Evolutionary conservation across 2,329 filamentous ascomycete genomes (phyloP), one percentile per base, ranked within the genome.

Genomic region (Periconia macrospinosa): DNA sequence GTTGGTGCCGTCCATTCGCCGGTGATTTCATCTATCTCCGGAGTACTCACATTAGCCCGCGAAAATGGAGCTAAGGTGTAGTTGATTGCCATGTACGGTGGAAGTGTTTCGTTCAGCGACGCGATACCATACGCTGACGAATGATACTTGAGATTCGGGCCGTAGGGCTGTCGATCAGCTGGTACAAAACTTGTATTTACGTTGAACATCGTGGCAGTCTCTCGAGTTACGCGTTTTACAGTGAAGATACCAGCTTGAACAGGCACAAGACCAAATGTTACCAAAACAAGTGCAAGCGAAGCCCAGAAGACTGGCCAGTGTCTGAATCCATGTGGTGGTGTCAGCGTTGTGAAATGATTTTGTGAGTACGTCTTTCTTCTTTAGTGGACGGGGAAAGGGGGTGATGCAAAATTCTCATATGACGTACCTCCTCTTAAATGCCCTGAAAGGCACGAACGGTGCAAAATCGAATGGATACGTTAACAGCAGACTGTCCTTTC

Each of bases 181-280:
- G 76, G 59, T 0, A 72, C 52, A 23, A 69, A 68, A 0, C 33
- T 18, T 0, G 59, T 71, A 0, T 71, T 70, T 0, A 53, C 54
- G 0, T 41, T 40, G 48, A 74, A 74, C 0, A 57, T 7, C 0
- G 47, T 6, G 0, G 54, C 2, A 0, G 60, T 46, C 0, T 55
- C 63, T 1, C 69, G 63, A 0, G 44, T 60, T 0, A 82, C 63
- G 0, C 61, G 62, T 0, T 65, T 62, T 0, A 70, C 74, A 0
- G 80, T 56, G 6, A 86, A 80, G 0, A 86, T 76, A n/a, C 82
- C 78, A 23, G 81, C 78, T 60, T 86, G 82, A 0, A 81, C 59
- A 0, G 84, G 84, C 0, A 83, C 85, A 0, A 87, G 56, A 0
- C 77, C 69, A 80, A 81, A 85, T 2, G 82, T 81, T 0, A 86